Conservation (phyloP, 2,329 filamentous ascomycete species). For the Monilinia fructicola region DNA sequence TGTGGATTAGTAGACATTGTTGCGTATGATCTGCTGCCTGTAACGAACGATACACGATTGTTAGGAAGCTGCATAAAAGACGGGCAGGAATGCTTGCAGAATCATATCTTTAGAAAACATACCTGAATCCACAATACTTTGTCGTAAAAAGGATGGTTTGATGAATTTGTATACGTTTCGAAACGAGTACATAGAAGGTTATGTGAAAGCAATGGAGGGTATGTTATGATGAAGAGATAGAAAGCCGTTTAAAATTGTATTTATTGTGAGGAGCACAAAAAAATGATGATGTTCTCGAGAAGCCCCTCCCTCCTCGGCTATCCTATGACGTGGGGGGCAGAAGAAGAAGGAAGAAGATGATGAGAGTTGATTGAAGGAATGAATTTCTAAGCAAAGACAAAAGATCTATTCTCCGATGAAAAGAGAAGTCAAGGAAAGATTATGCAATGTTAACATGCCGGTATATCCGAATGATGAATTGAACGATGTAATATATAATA, state of each 20-base stretch:
- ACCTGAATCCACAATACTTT: slow-evolving; percentile 33
- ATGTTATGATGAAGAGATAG: neutral
- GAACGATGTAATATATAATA: no score
- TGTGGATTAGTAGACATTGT: slow-evolving; percentile 63
- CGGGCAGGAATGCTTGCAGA: slow-evolving; percentile 9
- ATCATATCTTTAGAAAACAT: slow-evolving; percentile 1
- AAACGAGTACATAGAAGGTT: slow-evolving; percentile 32
- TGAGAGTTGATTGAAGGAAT: neutral
- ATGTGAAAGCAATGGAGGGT: neutral
- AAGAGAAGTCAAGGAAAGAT: no score
- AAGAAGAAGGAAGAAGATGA: neutral
- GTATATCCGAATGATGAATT: no score
- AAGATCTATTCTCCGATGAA: neutral
- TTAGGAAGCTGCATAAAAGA: slow-evolving; percentile 23
- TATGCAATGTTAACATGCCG: no score
- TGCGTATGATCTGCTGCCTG: slow-evolving; percentile 38
- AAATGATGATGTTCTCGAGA: no score
- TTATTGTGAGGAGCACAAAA: neutral
- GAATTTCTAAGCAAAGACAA: slow-evolving; percentile 1
- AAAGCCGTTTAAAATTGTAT: neutral
- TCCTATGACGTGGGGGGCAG: neutral
- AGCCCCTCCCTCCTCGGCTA: neutral
- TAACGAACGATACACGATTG: slow-evolving; percentile 27
- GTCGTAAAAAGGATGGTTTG: slow-evolving; percentile 28
- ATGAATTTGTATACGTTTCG: slow-evolving; percentile 31